Evolutionary conservation across 345 rosid genomes (phyloP).

Genomic region (Eucalyptus decipiens): DNA sequence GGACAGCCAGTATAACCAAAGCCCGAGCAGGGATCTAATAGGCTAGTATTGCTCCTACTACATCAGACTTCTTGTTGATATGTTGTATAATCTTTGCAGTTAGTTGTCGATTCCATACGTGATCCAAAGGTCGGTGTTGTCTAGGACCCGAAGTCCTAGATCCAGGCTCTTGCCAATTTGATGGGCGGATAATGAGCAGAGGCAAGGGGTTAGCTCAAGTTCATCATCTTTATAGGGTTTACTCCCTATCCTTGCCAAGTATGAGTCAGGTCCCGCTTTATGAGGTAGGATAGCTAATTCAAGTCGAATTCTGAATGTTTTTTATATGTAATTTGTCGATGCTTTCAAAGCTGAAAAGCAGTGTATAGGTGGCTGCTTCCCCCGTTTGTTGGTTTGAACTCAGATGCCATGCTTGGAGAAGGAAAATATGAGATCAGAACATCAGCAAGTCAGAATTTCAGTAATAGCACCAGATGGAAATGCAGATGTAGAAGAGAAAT

Average conservation of each 20-base stretch:
- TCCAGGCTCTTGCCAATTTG: conserved; percentile 40
- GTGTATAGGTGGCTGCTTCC: background rate
- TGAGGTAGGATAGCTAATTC: background rate
- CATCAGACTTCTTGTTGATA: background rate
- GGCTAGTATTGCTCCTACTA: background rate
- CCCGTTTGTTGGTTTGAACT: background rate
- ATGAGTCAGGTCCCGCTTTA: background rate
- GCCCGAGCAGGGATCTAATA: background rate
- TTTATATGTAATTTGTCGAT: background rate
- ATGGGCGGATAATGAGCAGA: conserved; percentile 1
- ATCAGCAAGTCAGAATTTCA: background rate
- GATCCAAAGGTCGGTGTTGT: conserved; percentile 57
- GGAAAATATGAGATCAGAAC: background rate
- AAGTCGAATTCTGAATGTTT: background rate
- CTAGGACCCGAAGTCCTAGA: conserved; percentile 55
- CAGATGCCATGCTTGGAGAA: background rate
- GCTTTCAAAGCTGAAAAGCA: background rate
- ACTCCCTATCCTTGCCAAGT: background rate
- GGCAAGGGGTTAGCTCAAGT: background rate
- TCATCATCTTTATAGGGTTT: background rate
- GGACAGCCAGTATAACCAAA: background rate
- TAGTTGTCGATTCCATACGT: conserved; percentile 31
- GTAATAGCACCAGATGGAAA: background rate
- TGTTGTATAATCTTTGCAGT: conserved; percentile 15
- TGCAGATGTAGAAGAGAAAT: background rate